These are phyloP conservation scores for Podospora anserina DNA, from an alignment of 495 filamentous ascomycete genomes.

Conservation along the genomic window DNA sequence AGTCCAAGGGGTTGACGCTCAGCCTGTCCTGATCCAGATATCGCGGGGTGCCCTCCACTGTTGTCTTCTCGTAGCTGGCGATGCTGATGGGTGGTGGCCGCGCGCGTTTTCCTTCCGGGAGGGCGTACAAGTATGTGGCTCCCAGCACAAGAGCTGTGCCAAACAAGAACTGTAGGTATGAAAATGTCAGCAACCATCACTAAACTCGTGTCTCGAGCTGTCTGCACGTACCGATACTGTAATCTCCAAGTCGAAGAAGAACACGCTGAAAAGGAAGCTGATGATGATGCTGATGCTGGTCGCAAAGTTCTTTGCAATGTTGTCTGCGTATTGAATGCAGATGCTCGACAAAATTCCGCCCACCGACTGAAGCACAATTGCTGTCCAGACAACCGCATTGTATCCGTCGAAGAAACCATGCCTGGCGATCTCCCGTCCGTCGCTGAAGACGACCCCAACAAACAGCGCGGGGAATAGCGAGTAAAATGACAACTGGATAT, in stretches of 20 bases:
- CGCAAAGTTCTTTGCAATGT: conserved; percentile 87
- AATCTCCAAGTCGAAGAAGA: conserved; percentile 76
- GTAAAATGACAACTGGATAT: conserved; percentile 90
- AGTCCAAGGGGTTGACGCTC: conserved; percentile 39
- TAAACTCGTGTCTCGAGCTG: not conserved
- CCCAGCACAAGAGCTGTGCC: conserved; percentile 73
- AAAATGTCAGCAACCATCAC: not conserved
- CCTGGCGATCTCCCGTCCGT: conserved; percentile 76
- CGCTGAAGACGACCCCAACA: conserved; percentile 79
- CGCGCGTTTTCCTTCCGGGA: conserved; percentile 48
- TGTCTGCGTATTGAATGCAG: conserved; percentile 82
- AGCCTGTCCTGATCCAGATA: conserved; percentile 33
- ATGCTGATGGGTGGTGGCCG: conserved; percentile 75
- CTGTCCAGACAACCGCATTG: conserved; percentile 84
- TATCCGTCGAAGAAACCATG: conserved; percentile 93
- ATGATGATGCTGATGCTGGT: conserved; percentile 85
- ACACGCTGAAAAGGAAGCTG: conserved; percentile 77
- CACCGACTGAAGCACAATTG: conserved; percentile 74
- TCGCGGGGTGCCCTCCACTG: conserved; percentile 44
- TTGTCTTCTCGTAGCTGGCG: conserved; percentile 71
- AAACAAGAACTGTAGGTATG: conserved; percentile 63
- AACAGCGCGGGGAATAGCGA: conserved; percentile 84
- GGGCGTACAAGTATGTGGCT: conserved; percentile 82
- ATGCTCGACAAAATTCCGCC: conserved; percentile 81
- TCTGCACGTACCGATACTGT: conserved; percentile 60